These are phyloP conservation scores for Melampsora americana DNA, from an alignment of 1,284 basidiomycete genomes.

Conservation along the genomic window DNA sequence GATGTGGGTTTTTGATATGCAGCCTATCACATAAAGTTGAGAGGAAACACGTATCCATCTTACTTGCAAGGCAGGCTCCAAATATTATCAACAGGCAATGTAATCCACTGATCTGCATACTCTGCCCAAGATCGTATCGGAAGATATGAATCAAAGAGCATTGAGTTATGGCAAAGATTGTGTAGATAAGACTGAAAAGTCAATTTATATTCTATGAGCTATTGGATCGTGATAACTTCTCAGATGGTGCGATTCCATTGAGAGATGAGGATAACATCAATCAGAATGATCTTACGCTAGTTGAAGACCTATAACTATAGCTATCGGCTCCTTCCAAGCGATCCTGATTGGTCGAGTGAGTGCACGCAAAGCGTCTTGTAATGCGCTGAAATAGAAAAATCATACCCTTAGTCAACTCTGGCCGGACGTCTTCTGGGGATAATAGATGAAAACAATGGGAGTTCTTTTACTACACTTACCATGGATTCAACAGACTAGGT, in stretches of 20 bases:
- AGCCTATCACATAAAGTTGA: conserved; percentile 27
- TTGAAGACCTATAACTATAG: conserved; percentile 5
- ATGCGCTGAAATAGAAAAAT: neutral
- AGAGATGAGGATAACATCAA: too few relatives aligned
- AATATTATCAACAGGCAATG: conserved; percentile 21
- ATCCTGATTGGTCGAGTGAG: neutral
- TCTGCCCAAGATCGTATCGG: conserved; percentile 11
- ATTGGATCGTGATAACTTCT: neutral
- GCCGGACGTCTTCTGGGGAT: too few relatives aligned
- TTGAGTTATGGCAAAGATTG: conserved; percentile 11
- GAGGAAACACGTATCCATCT: conserved; percentile 13
- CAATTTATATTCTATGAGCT: neutral
- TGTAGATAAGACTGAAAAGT: conserved; percentile 11
- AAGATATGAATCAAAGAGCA: conserved; percentile 12
- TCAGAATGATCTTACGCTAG: neutral
- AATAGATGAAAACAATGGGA: too few relatives aligned
- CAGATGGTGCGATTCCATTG: too few relatives aligned
- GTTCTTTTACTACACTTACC: too few relatives aligned
- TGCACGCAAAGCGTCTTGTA: neutral
- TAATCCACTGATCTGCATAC: conserved; percentile 11
- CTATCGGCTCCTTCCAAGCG: neutral
- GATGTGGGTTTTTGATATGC: neutral
- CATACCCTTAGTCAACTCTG: too few relatives aligned
- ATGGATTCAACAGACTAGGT: too few relatives aligned
- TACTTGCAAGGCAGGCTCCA: conserved; percentile 27